These are phyloP conservation scores for Scheffersomyces segobiensis DNA, from an alignment of 1,139 yeast genomes.

Conservation along the genomic window DNA sequence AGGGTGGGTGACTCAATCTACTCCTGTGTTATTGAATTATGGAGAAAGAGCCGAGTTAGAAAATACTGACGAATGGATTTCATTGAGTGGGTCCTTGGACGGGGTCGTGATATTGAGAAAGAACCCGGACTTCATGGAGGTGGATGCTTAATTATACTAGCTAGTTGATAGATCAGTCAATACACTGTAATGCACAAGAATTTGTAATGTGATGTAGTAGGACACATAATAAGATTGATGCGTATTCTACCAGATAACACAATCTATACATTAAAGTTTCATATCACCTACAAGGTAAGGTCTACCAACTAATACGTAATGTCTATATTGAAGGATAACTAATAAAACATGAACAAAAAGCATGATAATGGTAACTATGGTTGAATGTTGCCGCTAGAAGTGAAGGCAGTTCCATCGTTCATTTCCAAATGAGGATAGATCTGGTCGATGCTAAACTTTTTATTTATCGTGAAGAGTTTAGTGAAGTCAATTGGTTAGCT, in stretches of 20 bases:
- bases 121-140: conserved; percentile 84
- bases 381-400: neutral
- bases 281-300: neutral
- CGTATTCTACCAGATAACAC: no score
- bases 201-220: neutral
- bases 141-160: conserved; percentile 35
- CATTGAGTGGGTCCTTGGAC: conserved; percentile 80
- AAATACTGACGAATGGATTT: conserved; percentile 81
- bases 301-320: neutral
- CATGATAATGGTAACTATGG: neutral
- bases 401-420: neutral
- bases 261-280: no score
- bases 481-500: neutral
- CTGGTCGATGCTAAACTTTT: neutral
- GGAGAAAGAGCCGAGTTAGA: conserved; percentile 98
- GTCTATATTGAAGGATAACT: conserved; percentile 1
- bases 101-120: conserved; percentile 92
- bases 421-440: neutral
- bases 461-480: neutral
- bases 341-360: neutral
- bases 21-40: conserved; percentile 89
- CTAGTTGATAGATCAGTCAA: neutral
- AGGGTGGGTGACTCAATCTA: conserved; percentile 98
- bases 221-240: neutral
- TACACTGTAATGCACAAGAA: neutral